Evolutionary conservation across 2,329 filamentous ascomycete genomes (phyloP).

Genomic region (Amylocarpus encephaloides): DNA sequence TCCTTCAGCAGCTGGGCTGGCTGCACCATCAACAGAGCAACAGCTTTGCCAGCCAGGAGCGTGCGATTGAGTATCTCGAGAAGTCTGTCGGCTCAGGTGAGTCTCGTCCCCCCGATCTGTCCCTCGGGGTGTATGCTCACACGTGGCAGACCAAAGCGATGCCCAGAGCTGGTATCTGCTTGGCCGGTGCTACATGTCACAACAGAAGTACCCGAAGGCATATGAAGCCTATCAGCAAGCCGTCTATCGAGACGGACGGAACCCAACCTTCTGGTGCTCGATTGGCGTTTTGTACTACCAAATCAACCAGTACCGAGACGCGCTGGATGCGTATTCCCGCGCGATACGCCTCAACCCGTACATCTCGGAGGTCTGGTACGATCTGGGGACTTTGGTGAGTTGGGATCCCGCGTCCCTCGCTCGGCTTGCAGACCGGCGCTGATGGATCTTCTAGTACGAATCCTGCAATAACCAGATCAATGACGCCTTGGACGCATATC

Average conservation of each 20-base stretch:
- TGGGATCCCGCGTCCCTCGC: slow-evolving; percentile 21
- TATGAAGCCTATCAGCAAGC: slow-evolving; percentile 99
- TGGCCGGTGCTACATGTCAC: slow-evolving; percentile 97
- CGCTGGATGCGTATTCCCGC: slow-evolving; percentile 92
- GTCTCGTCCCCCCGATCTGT: slow-evolving; percentile 32
- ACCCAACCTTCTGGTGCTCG: slow-evolving; percentile 98
- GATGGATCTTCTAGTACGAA: slow-evolving; percentile 62
- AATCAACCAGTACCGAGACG: slow-evolving; percentile 98
- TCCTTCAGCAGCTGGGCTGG: slow-evolving; percentile 96
- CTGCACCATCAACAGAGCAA: slow-evolving; percentile 93
- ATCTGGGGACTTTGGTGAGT: slow-evolving; percentile 87
- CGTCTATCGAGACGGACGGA: slow-evolving; percentile 93
- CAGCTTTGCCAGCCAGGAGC: slow-evolving; percentile 85
- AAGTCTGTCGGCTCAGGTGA: slow-evolving; percentile 90
- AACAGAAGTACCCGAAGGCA: slow-evolving; percentile 97
- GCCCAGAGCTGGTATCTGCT: slow-evolving; percentile 98
- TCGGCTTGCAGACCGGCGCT: slow-evolving; percentile 21
- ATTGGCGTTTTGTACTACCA: slow-evolving; percentile 99
- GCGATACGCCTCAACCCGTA: slow-evolving; percentile 95
- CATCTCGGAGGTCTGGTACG: slow-evolving; percentile 99
- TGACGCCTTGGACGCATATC: slow-evolving; percentile 92
- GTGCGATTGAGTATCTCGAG: slow-evolving; percentile 93
- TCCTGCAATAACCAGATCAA: slow-evolving; percentile 98
- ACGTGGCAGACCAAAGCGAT: slow-evolving; percentile 72
- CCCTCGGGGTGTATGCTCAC: slow-evolving; percentile 27